phyloP scores from a whole-genome alignment of 306 rosid genomes.

The Castanea crenata region DNA sequence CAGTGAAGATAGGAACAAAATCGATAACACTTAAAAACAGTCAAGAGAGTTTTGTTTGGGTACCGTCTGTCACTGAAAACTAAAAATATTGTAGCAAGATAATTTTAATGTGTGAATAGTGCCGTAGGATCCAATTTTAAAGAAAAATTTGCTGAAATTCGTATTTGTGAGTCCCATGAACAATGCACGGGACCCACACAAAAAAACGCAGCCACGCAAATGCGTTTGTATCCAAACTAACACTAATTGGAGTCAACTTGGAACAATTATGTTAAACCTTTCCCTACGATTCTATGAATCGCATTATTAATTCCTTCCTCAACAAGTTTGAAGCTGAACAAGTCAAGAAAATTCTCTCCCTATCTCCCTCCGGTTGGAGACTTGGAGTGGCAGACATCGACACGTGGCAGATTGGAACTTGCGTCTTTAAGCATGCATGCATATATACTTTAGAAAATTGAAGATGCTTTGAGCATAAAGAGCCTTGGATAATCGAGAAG shows the following conservation, averaged over 20 bases:
- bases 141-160: no score
- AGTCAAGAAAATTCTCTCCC: not conserved
- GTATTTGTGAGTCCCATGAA: no score
- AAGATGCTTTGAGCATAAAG: not conserved
- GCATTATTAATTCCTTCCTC: not conserved
- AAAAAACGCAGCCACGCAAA: no score
- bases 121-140: no score
- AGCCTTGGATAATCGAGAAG: not conserved
- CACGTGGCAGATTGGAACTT: not conserved
- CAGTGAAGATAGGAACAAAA: no score
- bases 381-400: not conserved
- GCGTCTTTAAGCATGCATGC: not conserved
- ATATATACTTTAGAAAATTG: not conserved
- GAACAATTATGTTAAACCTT: not conserved
- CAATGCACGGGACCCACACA: no score
- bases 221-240: no score
- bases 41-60: no score
- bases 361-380: not conserved
- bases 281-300: accelerated
- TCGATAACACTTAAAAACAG: no score
- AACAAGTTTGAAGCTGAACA: not conserved
- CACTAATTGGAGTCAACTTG: not conserved
- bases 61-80: no score
- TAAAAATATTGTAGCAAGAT: no score
- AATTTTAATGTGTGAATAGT: no score